Evolutionary conservation across 1,139 yeast species (phyloP), one percentile per base, ranked within the genome.

Genomic region (Taiozyma sp.): DNA sequence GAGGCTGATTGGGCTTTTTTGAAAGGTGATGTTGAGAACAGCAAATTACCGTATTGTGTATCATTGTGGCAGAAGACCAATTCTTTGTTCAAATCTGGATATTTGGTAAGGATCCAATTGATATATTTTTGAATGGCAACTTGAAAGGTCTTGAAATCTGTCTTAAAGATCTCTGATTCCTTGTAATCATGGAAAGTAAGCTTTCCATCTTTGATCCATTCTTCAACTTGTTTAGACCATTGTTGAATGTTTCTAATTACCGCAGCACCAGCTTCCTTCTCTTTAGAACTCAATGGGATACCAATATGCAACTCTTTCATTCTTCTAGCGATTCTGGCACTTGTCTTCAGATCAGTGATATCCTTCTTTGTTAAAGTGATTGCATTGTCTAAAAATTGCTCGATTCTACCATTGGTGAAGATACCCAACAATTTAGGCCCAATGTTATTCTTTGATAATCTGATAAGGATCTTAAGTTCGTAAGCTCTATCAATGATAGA

Each of bases 231-330:
- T 6, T 65, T 65, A 37, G 81, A 55, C 99, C 99, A 93, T 61
- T 84, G 85, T 49, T 74, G 74, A 54, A 90, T 81, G 52, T 82
- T 75, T 44, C 66, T 68, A 95, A 96, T 90, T 14, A 81, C 77
- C 50, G 76, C 74, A 1, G 98, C 89, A 1, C 86, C 88, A 11
- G 66, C 65, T 16, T 64, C 63, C 34, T 73, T 68, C 58, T 85
- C 91, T 4, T 67, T 69, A 8, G 66, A 63, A 35, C 79, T 77
- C 50, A 93, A 70, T n/a, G 79, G 80, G 32, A 93, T 82, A 62
- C 91, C 90, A 54, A 77, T 77, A 64, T 93, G 99, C 54, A 93
- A 75, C 61, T 93, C 98, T 62, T 93, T 85, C 98, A 93, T 93
- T 71, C 99, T 83, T 72, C 96, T 82, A 10, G 97, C 97, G 57